These are phyloP conservation scores for Lasiodiplodia sp. DNA, from an alignment of 2,329 filamentous ascomycete genomes.

Conservation along the genomic window DNA sequence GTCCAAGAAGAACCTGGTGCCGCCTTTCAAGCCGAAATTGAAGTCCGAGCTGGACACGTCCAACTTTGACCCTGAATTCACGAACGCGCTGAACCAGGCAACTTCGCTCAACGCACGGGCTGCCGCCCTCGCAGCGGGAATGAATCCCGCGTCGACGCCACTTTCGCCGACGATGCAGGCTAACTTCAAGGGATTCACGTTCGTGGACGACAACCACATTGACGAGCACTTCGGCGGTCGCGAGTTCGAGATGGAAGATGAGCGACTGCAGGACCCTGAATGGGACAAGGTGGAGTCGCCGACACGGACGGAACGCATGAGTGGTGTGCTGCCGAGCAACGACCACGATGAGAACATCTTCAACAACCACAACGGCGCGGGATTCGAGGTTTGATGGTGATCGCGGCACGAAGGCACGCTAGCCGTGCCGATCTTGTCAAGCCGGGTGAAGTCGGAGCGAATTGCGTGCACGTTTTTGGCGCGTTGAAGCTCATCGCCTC, in stretches of 20 bases:
- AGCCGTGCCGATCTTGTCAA: constrained; percentile 23
- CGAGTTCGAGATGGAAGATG: constrained; percentile 50
- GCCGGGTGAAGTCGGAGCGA: constrained; percentile 16
- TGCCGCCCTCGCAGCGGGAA: constrained; percentile 80
- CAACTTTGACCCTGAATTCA: constrained; percentile 99
- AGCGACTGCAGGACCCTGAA: constrained; percentile 50
- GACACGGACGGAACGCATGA: constrained; percentile 55
- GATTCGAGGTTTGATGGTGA: constrained; percentile 44
- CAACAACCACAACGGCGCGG: constrained; percentile 45
- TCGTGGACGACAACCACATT: constrained; percentile 95
- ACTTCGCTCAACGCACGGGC: constrained; percentile 90
- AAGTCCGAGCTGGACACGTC: constrained; percentile 96
- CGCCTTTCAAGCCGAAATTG: constrained; percentile 96
- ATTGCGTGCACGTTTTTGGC: background rate
- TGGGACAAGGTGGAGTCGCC: constrained; percentile 47
- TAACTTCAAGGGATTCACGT: constrained; percentile 98
- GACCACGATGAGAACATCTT: constrained; percentile 57
- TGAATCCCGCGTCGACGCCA: constrained; percentile 86
- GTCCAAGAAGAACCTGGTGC: constrained; percentile 88
- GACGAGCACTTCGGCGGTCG: constrained; percentile 74
- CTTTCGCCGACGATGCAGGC: constrained; percentile 95
- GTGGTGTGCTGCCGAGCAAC: constrained; percentile 55
- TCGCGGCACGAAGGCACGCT: constrained; percentile 8
- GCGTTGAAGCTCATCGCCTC: background rate
- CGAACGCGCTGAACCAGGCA: constrained; percentile 84